phyloP scores from a whole-genome alignment of 2,329 filamentous ascomycete genomes.

The Chaetomiaceae sp. region DNA sequence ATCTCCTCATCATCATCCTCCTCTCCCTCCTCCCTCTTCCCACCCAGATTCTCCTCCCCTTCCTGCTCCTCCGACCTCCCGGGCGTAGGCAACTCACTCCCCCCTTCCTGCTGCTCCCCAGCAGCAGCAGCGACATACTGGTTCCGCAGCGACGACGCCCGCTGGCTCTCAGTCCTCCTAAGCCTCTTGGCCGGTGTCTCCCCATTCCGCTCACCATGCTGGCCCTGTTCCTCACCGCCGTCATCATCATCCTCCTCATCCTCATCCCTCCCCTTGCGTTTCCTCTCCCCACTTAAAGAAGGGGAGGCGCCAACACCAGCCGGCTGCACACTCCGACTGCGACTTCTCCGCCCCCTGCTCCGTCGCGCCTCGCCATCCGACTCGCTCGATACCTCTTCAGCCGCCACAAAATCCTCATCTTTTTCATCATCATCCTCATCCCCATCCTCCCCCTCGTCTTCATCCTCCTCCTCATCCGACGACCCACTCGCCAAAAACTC shows the following conservation, averaged over 20 bases:
- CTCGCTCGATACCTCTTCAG: slow-evolving; percentile 2
- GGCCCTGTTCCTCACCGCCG: slow-evolving; percentile 17
- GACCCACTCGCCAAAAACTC: slow-evolving; percentile 63
- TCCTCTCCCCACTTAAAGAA: neutral
- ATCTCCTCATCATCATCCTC: slow-evolving; percentile 22
- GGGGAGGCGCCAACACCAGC: neutral
- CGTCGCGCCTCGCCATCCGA: neutral
- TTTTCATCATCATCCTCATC: slow-evolving; percentile 27
- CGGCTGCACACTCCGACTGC: slow-evolving; percentile 7
- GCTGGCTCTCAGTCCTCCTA: slow-evolving; percentile 40
- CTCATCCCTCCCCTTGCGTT: slow-evolving; percentile 15
- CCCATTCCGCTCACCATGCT: slow-evolving; percentile 32
- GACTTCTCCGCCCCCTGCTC: slow-evolving; percentile 21
- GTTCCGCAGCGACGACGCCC: slow-evolving; percentile 45
- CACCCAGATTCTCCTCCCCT: slow-evolving; percentile 28
- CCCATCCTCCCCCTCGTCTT: slow-evolving; percentile 25
- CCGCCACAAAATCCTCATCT: slow-evolving; percentile 25
- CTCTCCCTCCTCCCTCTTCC: slow-evolving; percentile 37
- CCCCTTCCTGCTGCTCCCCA: neutral
- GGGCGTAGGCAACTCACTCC: slow-evolving; percentile 38
- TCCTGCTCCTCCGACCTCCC: slow-evolving; percentile 40
- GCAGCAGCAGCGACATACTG: slow-evolving; percentile 22
- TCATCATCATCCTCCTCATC: slow-evolving; percentile 21
- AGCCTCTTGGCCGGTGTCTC: slow-evolving; percentile 47
- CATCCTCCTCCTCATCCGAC: slow-evolving; percentile 44